Percentiles rank a stretch among this genome's conserved stretches.
phyloP scores from a whole-genome alignment of 768 basidiomycete genomes.

The Suillus spraguei region DNA sequence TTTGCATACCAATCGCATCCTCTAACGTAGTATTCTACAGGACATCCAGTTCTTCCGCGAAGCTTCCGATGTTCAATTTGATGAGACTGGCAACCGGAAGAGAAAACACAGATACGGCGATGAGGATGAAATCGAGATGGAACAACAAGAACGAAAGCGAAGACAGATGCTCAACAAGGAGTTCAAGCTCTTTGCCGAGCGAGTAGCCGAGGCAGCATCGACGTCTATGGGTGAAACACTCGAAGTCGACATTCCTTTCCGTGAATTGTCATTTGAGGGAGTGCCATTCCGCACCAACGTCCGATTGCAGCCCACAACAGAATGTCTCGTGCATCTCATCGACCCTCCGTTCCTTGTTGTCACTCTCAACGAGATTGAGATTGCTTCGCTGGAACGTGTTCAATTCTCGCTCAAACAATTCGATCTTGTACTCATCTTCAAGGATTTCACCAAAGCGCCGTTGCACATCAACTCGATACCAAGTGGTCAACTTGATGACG shows the following conservation, averaged over 20 bases:
- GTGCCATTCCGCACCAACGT: slow-evolving; percentile 96
- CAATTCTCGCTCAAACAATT: slow-evolving; percentile 97
- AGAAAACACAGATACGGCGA: slow-evolving; percentile 96
- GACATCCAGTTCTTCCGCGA: slow-evolving; percentile 99
- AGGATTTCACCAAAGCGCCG: slow-evolving; percentile 90
- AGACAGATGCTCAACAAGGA: slow-evolving; percentile 90
- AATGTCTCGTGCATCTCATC: slow-evolving; percentile 93
- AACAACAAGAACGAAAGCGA: slow-evolving; percentile 93
- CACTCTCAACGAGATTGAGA: slow-evolving; percentile 92
- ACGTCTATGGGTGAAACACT: slow-evolving; percentile 83
- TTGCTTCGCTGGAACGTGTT: slow-evolving; percentile 95
- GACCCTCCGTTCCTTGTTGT: slow-evolving; percentile 97
- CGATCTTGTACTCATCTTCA: slow-evolving; percentile 96
- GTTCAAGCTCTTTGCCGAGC: slow-evolving; percentile 91
- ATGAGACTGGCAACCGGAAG: slow-evolving; percentile 99
- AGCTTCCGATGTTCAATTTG: slow-evolving; percentile 96
- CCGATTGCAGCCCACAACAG: slow-evolving; percentile 93
- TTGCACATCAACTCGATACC: slow-evolving; percentile 98
- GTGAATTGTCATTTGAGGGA: slow-evolving; percentile 95
- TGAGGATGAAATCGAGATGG: slow-evolving; percentile 98
- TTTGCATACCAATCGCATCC: not conserved
- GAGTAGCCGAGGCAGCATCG: slow-evolving; percentile 83
- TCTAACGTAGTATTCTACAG: slow-evolving; percentile 39
- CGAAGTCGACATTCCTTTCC: slow-evolving; percentile 95
- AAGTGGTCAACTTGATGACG: slow-evolving; percentile 87